phyloP scores from a whole-genome alignment of 2,329 filamentous ascomycete species.

The Nemania abortiva region DNA sequence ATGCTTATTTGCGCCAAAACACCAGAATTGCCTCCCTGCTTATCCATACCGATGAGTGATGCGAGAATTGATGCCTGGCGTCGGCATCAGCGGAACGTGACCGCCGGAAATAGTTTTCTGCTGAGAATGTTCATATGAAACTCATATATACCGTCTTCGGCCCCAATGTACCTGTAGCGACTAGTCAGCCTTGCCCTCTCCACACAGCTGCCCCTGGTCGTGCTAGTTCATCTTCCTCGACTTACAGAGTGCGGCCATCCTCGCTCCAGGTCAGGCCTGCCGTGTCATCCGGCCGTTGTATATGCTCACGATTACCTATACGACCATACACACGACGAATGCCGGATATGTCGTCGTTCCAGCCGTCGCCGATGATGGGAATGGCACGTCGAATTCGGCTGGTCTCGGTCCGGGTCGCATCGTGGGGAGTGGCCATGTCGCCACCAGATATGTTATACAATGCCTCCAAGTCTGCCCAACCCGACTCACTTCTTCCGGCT shows the following conservation, averaged over 20 bases:
- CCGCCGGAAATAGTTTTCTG: constrained; percentile 70
- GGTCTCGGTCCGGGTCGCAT: constrained; percentile 47
- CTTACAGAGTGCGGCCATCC: constrained; percentile 71
- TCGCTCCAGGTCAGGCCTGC: constrained; percentile 73
- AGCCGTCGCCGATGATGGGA: constrained; percentile 51
- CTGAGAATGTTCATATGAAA: constrained; percentile 73
- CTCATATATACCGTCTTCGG: constrained; percentile 81
- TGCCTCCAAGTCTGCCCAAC: constrained; percentile 59
- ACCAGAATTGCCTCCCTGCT: constrained; percentile 20
- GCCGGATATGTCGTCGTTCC: constrained; percentile 48
- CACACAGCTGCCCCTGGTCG: neutral
- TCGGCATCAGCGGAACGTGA: constrained; percentile 62
- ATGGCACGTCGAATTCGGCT: constrained; percentile 48
- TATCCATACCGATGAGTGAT: constrained; percentile 25
- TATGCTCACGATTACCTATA: constrained; percentile 53
- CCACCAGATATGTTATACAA: constrained; percentile 55
- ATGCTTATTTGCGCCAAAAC: constrained; percentile 38
- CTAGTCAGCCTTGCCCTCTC: constrained; percentile 34
- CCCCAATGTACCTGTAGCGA: constrained; percentile 67
- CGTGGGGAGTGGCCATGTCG: constrained; percentile 42
- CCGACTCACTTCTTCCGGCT: constrained; percentile 48
- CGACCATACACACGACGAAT: constrained; percentile 47
- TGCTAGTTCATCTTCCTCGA: constrained; percentile 30
- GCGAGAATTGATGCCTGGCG: neutral
- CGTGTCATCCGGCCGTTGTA: constrained; percentile 67